Evolutionary conservation across 2,329 filamentous ascomycete species (phyloP), one percentile per base, ranked within the genome.

Genomic region (Talaromyces atroroseus): DNA sequence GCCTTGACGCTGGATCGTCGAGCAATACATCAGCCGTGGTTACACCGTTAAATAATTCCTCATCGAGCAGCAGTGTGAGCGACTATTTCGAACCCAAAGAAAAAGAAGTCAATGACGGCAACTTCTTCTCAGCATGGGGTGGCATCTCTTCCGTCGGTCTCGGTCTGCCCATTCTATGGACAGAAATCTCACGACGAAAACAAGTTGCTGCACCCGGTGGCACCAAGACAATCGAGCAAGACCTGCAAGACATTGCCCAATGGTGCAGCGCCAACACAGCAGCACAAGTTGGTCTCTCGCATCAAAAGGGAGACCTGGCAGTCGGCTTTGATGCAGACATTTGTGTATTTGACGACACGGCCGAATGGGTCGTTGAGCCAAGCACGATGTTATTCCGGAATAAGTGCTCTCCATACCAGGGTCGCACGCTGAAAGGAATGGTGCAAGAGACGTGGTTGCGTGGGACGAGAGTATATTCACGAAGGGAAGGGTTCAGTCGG

Each of bases 61-160:
- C 52, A 12, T 52, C 57, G 10, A 56, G 32, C 42, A 59, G 53
- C 54, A 60, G 58, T 45, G 52, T 54, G 38, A 55, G 58, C 2
- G 52, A 75, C 2, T 59, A 64, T 38, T 49, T 61, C 20, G 49
- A 70, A 50, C 58, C 68, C 53, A 54, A 63, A 58, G 59, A 72
- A 23, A 64, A 68, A 45, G 71, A 74, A 16, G 64, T 66, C 6
- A 68, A 76, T 18, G 66, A 72, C 11, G 94, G 94, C 38, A 90
- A 97, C 75, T 97, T 99, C 80, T 94, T 97, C 75, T 85, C 88
- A 3, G 92, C 92, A 1, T 99, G 94, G 94, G 94, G 94, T 54
- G 94, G 94, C 14, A 96, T 99, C 66, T 92, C 89, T 3, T 94
- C 89, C 4, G 92, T 99, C 18, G 94, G 94, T 0, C 82, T 99